Evolutionary conservation across 495 filamentous ascomycete species (phyloP), one percentile per base, ranked within the genome.

Genomic region (Rostrohypoxylon terebratum): DNA sequence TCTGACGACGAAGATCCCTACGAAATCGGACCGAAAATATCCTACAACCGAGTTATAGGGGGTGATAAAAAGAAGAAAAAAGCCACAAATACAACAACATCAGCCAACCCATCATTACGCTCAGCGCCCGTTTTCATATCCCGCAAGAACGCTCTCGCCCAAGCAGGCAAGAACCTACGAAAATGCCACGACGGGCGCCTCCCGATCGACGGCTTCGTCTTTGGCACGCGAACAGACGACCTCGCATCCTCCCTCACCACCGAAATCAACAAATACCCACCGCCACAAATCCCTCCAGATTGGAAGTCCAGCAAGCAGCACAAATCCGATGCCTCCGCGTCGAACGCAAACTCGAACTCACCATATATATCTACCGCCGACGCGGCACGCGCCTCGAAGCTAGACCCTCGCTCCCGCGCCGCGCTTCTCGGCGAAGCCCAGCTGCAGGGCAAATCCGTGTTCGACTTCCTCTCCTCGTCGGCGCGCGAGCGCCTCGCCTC

Each of bases 1-100:
- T 98, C 96, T n/a, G 96, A 98, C 73, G 94, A 98, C 62, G 96
- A 98, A 75, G 96, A 98, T 75, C 92, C 93, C 0, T 98, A 98
- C 80, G 92, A 93, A 50, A 87, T 98, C 20, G 94, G 96, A 0
- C 96, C 96, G 7, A 89, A 89, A 75, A 94, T 97, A 77, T 93
- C 91, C n/a, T 97, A 97, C 78, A 97, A 93, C 73, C 85, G 89
- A 53, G 86, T 89, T 3, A 90, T 98, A 75, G 94, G 93, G 28
- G 91, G 91, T 3, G 92, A 94, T 57, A 96, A 93, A 77, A 95
- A 94, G 83, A 92, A 93, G 73, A 93, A 91, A 73, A 92, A 89
- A 38, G 66, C 67, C 9, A 28, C 53, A 18, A 67, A 7, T 9
- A 84, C 82, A 77, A 79, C 79, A 9, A 84, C 85, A 6, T 51